Evolutionary conservation across 345 rosid species (phyloP).

Genomic region (Boechera retrofracta): DNA sequence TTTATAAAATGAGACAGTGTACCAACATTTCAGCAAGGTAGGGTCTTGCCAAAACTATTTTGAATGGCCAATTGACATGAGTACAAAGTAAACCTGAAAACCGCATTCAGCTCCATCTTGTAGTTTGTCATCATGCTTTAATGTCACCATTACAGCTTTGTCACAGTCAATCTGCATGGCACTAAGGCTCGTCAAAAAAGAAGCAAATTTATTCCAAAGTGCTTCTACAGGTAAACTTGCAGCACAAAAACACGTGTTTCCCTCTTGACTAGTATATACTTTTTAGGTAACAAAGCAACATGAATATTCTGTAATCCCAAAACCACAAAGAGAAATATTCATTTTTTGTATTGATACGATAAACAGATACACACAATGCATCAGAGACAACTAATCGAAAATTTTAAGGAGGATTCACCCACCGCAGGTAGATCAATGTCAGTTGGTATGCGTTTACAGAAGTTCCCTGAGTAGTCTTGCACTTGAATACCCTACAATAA

Average conservation of each 20-base stretch:
- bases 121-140: slow-evolving; percentile 95
- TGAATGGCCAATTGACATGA: slow-evolving; percentile 16
- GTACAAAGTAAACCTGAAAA: slow-evolving; percentile 71
- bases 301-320: background rate
- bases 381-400: background rate
- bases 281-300: slow-evolving; percentile 6
- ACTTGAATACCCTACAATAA: slow-evolving; percentile 90
- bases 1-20: slow-evolving; percentile 2
- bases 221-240: background rate
- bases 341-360: slow-evolving; percentile 1
- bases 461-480: slow-evolving; percentile 91
- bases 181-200: slow-evolving; percentile 30
- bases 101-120: slow-evolving; percentile 93
- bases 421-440: slow-evolving; percentile 96
- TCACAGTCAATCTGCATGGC: slow-evolving; percentile 89
- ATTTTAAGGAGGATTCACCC: slow-evolving; percentile 44
- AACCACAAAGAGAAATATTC: background rate
- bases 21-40: slow-evolving; percentile 27
- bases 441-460: slow-evolving; percentile 95
- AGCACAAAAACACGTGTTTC: background rate
- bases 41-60: background rate
- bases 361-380: slow-evolving; percentile 19
- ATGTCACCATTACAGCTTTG: slow-evolving; percentile 86
- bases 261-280: background rate
- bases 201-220: slow-evolving; percentile 20